Conservation (phyloP, 768 basidiomycete species). For the Tylopilus vinaceipallidus region DNA sequence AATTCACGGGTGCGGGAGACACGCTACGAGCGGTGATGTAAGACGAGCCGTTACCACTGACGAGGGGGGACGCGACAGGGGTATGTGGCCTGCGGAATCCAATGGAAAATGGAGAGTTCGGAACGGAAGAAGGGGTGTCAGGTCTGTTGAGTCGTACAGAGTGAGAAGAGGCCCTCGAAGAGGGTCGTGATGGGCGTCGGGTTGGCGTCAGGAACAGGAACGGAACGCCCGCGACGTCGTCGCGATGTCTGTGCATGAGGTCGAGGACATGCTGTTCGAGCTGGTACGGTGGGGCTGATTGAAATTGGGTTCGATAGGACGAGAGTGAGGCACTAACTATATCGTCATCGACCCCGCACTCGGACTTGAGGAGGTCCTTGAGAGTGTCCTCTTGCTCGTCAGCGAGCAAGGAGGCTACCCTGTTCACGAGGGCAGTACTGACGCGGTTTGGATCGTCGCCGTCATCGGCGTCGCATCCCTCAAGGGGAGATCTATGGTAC, state of each 20-base stretch:
- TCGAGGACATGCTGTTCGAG: constrained; percentile 88
- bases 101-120: constrained; percentile 71
- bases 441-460: constrained; percentile 52
- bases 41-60: constrained; percentile 50
- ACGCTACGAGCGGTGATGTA: constrained; percentile 55
- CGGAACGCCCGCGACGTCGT: constrained; percentile 79
- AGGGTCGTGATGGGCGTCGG: constrained; percentile 76
- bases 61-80: constrained; percentile 73
- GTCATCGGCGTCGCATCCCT: constrained; percentile 60
- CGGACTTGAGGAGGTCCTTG: constrained; percentile 68
- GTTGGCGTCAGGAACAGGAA: constrained; percentile 82
- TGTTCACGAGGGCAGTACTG: constrained; percentile 59
- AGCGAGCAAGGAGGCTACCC: constrained; percentile 68
- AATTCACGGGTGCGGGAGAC: constrained; percentile 61
- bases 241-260: constrained; percentile 93
- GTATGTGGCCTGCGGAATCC: constrained; percentile 80
- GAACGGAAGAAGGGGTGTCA: constrained; percentile 74
- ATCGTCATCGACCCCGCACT: constrained; percentile 67
- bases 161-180: constrained; percentile 74
- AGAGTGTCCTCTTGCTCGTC: constrained; percentile 88
- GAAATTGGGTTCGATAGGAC: constrained; percentile 16
- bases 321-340: constrained; percentile 45
- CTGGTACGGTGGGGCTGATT: constrained; percentile 38
- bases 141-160: constrained; percentile 67
- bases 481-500: constrained; percentile 58